Percentiles rank a stretch among this genome's conserved stretches.
phyloP scores from a whole-genome alignment of 768 basidiomycete genomes.

The Hygrophorus russula region DNA sequence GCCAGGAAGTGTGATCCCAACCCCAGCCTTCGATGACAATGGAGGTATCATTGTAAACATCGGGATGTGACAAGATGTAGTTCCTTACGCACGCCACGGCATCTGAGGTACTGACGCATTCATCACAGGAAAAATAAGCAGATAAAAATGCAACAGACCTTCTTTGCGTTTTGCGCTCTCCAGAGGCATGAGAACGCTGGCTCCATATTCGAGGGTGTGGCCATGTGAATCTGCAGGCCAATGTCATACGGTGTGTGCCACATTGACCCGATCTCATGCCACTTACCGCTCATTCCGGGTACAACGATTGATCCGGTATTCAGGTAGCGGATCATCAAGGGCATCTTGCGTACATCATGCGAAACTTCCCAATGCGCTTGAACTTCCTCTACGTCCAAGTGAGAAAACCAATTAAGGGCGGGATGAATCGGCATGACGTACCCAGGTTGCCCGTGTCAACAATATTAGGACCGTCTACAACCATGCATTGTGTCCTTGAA shows the following conservation, averaged over 20 bases:
- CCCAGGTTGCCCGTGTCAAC: slow-evolving; percentile 44
- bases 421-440: slow-evolving; percentile 20
- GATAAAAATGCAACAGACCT: slow-evolving; percentile 25
- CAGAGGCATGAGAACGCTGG: slow-evolving; percentile 49
- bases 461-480: slow-evolving; percentile 41
- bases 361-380: slow-evolving; percentile 24
- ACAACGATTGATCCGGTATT: slow-evolving; percentile 49
- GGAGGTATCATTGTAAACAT: slow-evolving; percentile 42
- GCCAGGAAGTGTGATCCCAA: slow-evolving; percentile 86
- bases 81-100: slow-evolving; percentile 49
- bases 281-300: slow-evolving; percentile 63
- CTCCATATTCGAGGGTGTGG: slow-evolving; percentile 73
- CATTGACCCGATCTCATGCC: background rate
- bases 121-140: background rate
- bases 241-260: slow-evolving; percentile 4
- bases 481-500: slow-evolving; percentile 49
- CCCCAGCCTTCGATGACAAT: slow-evolving; percentile 72
- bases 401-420: background rate
- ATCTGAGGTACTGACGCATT: slow-evolving; percentile 24
- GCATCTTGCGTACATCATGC: background rate
- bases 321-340: slow-evolving; percentile 35
- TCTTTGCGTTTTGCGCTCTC: slow-evolving; percentile 47
- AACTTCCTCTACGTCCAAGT: slow-evolving; percentile 25
- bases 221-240: slow-evolving; percentile 50
- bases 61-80: slow-evolving; percentile 48